These are phyloP conservation scores for Cercospora nicotianae DNA, from an alignment of 2,329 filamentous ascomycete genomes.

Conservation along the genomic window DNA sequence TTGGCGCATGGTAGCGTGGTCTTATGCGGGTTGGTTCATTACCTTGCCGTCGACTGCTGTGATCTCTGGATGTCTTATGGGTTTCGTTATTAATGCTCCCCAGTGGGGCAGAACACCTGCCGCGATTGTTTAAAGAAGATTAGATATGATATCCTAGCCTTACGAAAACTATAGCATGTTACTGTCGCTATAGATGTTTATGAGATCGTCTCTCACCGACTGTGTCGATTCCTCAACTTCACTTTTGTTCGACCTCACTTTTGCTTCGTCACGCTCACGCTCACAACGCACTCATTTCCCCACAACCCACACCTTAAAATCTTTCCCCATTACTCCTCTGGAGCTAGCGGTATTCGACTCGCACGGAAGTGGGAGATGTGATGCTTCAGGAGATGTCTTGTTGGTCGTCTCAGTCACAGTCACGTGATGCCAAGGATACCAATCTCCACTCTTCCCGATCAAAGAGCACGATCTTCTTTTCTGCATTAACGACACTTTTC, in stretches of 20 bases:
- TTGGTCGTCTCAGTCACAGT: too few relatives aligned
- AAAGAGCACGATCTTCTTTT: not conserved
- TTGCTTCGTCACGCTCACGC: too few relatives aligned
- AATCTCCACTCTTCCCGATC: not conserved
- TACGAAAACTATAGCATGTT: not conserved
- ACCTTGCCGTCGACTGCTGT: constrained; percentile 59
- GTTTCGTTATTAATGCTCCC: constrained; percentile 43
- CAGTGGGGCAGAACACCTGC: constrained; percentile 11
- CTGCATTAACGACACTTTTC: not conserved
- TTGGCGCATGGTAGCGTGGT: constrained; percentile 56
- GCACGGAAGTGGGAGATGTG: not conserved
- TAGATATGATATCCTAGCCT: not conserved
- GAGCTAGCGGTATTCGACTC: too few relatives aligned
- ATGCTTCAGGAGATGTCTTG: too few relatives aligned
- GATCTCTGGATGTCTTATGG: constrained; percentile 60
- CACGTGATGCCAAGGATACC: not conserved
- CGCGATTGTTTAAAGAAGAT: not conserved
- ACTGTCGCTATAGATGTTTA: not conserved
- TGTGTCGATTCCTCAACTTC: not conserved
- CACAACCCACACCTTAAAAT: not conserved
- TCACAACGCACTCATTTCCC: too few relatives aligned
- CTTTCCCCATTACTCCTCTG: not conserved
- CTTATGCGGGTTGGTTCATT: constrained; percentile 59
- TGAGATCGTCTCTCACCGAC: not conserved
- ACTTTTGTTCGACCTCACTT: too few relatives aligned